A percentile compares a stretch with the other conserved stretches of the same genome.
Conservation (phyloP, 1,284 basidiomycete genomes). For the Boletus putidus region DNA sequence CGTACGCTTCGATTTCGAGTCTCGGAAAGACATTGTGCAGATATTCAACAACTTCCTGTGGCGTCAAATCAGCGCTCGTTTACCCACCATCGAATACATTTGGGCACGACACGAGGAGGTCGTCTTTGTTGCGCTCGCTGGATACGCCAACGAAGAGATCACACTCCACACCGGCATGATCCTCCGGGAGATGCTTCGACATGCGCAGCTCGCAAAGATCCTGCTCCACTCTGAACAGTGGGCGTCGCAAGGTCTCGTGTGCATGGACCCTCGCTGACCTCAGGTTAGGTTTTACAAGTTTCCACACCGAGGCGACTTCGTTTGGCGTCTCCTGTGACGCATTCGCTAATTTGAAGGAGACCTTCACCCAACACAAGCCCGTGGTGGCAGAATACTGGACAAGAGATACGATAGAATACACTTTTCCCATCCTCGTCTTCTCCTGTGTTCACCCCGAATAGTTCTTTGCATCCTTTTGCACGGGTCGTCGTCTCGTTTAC, state of each 20-base stretch:
- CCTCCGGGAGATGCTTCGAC: slow-evolving; percentile 93
- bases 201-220: slow-evolving; percentile 89
- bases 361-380: slow-evolving; percentile 91
- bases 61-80: slow-evolving; percentile 89
- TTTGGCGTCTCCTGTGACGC: slow-evolving; percentile 99
- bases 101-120: slow-evolving; percentile 77
- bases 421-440: slow-evolving; percentile 10
- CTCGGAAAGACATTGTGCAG: slow-evolving; percentile 94
- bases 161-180: slow-evolving; percentile 99
- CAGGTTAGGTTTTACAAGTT: slow-evolving; percentile 88
- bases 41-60: slow-evolving; percentile 97
- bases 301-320: slow-evolving; percentile 93
- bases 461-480: slow-evolving; percentile 97
- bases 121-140: slow-evolving; percentile 84
- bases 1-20: slow-evolving; percentile 91
- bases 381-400: slow-evolving; percentile 97
- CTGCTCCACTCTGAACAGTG: slow-evolving; percentile 92
- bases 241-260: slow-evolving; percentile 36
- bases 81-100: slow-evolving; percentile 95
- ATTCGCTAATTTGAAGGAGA: slow-evolving; percentile 96
- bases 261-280: slow-evolving; percentile 11
- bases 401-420: slow-evolving; percentile 92
- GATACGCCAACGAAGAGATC: slow-evolving; percentile 93
- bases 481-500: too few relatives aligned
- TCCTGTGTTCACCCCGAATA: slow-evolving; percentile 36